Evolutionary conservation across 305 asterid species (phyloP).

Genomic region (Striga hermonthica): DNA sequence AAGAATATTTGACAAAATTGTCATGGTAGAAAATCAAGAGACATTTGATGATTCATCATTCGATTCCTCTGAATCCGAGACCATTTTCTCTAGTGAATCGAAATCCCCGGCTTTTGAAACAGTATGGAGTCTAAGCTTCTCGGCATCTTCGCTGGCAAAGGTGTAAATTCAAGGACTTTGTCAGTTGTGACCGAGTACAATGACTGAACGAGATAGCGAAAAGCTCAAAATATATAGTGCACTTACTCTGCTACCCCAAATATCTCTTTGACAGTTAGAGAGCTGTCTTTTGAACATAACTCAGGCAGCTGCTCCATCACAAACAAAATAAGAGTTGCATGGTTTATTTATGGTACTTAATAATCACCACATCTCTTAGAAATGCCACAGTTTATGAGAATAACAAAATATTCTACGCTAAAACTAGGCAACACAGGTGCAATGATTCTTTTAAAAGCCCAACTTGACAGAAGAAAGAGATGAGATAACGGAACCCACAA

Average conservation of each 20-base stretch:
- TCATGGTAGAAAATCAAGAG: conserved; percentile 29
- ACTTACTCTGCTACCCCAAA: conserved; percentile 96
- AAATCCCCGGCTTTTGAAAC: conserved; percentile 73
- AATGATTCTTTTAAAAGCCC: too few relatives aligned
- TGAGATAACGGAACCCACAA: too few relatives aligned
- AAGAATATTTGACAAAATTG: too few relatives aligned
- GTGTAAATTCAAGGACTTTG: background rate
- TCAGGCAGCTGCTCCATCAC: conserved; percentile 68
- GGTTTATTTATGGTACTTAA: background rate
- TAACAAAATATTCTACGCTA: too few relatives aligned
- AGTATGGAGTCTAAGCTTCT: conserved; percentile 75
- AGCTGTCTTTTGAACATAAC: conserved; percentile 73
- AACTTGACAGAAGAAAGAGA: too few relatives aligned
- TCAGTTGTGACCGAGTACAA: conserved; percentile 15
- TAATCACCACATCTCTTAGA: background rate
- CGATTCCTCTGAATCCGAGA: conserved; percentile 49
- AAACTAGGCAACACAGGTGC: too few relatives aligned
- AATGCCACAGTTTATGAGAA: too few relatives aligned
- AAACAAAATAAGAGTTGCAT: conserved; percentile 27
- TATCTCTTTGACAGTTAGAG: conserved; percentile 75
- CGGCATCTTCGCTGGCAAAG: conserved; percentile 82
- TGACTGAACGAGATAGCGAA: background rate
- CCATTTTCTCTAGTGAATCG: conserved; percentile 80
- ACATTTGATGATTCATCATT: conserved; percentile 35
- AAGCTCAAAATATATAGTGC: conserved; percentile 27